phyloP scores from a whole-genome alignment of 1,139 yeast species.

The Tardiomyces digboiensis region DNA sequence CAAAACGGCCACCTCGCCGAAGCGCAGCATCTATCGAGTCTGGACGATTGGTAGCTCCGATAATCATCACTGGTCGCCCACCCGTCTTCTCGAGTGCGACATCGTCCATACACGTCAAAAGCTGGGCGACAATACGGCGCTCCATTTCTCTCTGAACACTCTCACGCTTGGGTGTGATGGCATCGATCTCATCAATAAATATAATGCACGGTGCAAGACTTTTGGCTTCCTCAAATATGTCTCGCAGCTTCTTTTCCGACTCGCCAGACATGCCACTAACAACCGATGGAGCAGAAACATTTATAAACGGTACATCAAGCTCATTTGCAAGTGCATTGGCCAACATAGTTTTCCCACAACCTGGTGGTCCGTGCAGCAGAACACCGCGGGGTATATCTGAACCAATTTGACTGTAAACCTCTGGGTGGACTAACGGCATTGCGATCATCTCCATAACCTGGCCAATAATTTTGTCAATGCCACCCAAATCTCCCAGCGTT shows the following conservation, averaged over 20 bases:
- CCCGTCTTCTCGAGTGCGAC: constrained; percentile 77
- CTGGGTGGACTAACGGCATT: constrained; percentile 89
- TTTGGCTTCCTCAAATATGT: constrained; percentile 89
- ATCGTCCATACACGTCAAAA: constrained; percentile 91
- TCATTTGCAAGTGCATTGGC: constrained; percentile 97
- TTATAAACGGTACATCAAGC: constrained; percentile 83
- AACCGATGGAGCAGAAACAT: constrained; percentile 90
- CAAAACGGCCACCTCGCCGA: constrained; percentile 95
- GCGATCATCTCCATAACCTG: constrained; percentile 88
- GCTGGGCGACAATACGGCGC: constrained; percentile 90
- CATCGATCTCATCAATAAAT: constrained; percentile 94
- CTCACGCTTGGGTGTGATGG: constrained; percentile 96
- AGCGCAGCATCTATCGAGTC: constrained; percentile 94
- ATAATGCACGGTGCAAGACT: constrained; percentile 83
- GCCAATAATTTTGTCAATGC: constrained; percentile 73
- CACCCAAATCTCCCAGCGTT: constrained; percentile 72
- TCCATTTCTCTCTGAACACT: constrained; percentile 99
- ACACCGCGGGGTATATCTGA: constrained; percentile 98
- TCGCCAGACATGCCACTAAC: constrained; percentile 99
- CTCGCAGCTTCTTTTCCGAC: constrained; percentile 88
- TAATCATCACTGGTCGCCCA: constrained; percentile 89
- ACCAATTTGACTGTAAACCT: constrained; percentile 77
- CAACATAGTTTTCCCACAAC: constrained; percentile 95
- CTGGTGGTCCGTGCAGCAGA: constrained; percentile 94
- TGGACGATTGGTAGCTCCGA: constrained; percentile 97